Evolutionary conservation across 73 alveolate species (phyloP).

Genomic region (Symbiodinium natans): DNA sequence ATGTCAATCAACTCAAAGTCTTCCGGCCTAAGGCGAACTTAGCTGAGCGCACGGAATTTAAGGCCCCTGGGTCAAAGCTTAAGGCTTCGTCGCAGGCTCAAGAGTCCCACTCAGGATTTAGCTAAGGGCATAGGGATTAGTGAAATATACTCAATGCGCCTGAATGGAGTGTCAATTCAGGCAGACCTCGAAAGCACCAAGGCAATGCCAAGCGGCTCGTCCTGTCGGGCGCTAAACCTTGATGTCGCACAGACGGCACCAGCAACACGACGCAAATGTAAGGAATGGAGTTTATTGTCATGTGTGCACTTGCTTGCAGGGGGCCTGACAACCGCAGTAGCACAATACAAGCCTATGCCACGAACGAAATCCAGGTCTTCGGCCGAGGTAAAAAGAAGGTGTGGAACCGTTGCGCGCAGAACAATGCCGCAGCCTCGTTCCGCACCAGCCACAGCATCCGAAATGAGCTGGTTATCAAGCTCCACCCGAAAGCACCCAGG

Average conservation of each 20-base stretch:
- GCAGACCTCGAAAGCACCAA: not conserved
- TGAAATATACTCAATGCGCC: not conserved
- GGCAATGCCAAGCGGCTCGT: not conserved
- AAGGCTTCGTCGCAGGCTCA: too few species aligned
- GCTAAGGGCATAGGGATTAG: not conserved
- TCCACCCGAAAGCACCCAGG: not conserved
- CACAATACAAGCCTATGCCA: too few species aligned
- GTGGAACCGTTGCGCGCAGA: conserved; percentile 89
- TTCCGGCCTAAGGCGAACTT: conserved; percentile 24
- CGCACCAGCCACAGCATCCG: not conserved
- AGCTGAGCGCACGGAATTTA: too few species aligned
- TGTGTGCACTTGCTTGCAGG: too few species aligned
- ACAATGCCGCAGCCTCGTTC: conserved; percentile 51
- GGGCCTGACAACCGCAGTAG: too few species aligned
- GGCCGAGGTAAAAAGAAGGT: conserved; percentile 74
- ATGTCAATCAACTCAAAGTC: conserved; percentile 71
- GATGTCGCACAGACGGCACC: too few species aligned
- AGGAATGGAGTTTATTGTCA: too few species aligned
- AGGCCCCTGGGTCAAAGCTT: too few species aligned
- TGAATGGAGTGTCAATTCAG: not conserved
- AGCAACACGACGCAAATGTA: not conserved
- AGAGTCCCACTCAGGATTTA: too few species aligned
- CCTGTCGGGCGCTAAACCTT: conserved; percentile 31
- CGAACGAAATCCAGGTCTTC: not conserved
- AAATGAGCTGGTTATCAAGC: not conserved